Evolutionary conservation across 1,284 basidiomycete genomes (phyloP).

Genomic region (Megacollybia platyphylla): DNA sequence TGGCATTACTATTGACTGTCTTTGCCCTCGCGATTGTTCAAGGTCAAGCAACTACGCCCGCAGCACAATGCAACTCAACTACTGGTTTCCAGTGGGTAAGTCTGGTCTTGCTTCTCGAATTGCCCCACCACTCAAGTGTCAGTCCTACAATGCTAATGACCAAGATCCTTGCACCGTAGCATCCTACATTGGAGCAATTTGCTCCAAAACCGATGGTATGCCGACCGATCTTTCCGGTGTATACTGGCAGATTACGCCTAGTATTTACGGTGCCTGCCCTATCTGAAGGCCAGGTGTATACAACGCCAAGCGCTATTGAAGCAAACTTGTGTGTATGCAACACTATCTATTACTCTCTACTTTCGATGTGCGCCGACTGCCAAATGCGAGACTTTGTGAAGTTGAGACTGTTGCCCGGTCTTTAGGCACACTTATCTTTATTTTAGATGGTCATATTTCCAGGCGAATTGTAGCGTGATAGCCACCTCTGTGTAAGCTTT

Average conservation of each 20-base stretch:
- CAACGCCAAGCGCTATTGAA: neutral
- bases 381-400: neutral
- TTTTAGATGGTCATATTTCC: neutral
- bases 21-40: too few species aligned
- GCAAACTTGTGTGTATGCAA: neutral
- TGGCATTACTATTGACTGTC: too few species aligned
- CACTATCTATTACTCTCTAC: neutral
- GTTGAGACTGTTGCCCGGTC: neutral
- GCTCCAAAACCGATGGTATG: neutral
- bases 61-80: neutral
- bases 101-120: neutral
- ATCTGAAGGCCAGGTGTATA: neutral
- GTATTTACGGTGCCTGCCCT: neutral
- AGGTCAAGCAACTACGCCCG: too few species aligned
- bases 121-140: neutral
- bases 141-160: neutral
- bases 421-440: neutral
- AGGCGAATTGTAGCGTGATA: neutral
- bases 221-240: neutral
- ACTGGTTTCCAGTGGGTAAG: neutral
- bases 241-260: neutral
- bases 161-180: neutral
- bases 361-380: neutral
- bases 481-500: neutral
- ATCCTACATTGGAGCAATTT: neutral